A percentile compares a stretch with the other conserved stretches of the same genome.
phyloP scores from a whole-genome alignment of 345 rosid genomes.

The Aurinia saxatilis region DNA sequence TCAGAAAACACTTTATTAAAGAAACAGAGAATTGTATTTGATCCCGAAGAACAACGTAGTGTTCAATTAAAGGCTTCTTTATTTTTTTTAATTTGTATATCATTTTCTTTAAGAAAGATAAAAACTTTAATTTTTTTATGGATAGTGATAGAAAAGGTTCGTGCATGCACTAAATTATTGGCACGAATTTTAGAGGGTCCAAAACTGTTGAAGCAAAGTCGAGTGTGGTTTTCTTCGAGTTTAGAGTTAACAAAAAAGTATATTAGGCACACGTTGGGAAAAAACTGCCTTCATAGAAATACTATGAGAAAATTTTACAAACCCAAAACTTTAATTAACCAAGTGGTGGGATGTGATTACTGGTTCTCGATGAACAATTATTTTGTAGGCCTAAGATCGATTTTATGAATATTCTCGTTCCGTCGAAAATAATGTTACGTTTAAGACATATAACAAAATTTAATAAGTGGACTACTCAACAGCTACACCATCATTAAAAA shows the following conservation, averaged over 20 bases:
- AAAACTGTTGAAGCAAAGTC: conserved; percentile 14
- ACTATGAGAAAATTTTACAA: no score
- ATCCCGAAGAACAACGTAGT: background rate
- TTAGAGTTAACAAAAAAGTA: background rate
- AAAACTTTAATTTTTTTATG: background rate
- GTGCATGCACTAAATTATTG: conserved; percentile 13
- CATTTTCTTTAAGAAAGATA: background rate
- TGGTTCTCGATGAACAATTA: no score
- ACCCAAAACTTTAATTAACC: no score
- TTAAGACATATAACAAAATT: no score
- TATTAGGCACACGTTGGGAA: no score
- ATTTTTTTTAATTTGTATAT: background rate
- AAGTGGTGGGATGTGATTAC: no score
- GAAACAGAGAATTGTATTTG: background rate
- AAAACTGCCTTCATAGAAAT: no score
- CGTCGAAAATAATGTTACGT: no score
- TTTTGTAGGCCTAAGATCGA: no score
- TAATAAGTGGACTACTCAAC: no score
- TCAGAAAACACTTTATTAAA: background rate
- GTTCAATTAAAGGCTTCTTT: background rate
- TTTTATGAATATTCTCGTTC: no score
- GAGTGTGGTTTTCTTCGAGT: conserved; percentile 16
- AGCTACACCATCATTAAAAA: no score
- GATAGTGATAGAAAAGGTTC: conserved; percentile 17
- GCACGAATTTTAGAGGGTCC: background rate